These are phyloP conservation scores for Termitomyces sp. DNA, from an alignment of 768 basidiomycete species.

Conservation along the genomic window DNA sequence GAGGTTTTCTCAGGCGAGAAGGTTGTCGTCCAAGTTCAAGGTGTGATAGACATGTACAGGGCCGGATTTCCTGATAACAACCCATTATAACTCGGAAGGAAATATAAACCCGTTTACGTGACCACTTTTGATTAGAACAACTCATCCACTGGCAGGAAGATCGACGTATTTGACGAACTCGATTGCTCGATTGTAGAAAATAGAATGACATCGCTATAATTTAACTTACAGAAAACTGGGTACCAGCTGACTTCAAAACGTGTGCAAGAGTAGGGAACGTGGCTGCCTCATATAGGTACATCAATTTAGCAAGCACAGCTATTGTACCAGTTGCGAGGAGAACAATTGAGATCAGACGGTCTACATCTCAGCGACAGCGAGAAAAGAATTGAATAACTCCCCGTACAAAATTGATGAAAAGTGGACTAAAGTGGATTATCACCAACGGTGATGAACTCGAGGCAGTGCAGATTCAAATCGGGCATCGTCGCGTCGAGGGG, in stretches of 20 bases:
- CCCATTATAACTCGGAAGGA: conserved; percentile 7
- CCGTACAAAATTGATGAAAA: not conserved
- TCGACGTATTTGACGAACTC: not conserved
- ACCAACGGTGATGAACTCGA: not conserved
- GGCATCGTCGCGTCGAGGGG: not conserved
- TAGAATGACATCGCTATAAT: not conserved
- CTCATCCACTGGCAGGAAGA: not conserved
- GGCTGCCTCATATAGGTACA: not conserved
- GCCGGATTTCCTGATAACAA: not conserved
- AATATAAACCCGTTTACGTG: conserved; percentile 8
- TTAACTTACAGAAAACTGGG: not conserved
- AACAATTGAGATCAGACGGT: not conserved
- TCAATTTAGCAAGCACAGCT: not conserved
- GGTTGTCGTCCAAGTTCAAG: not conserved
- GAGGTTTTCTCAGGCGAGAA: not conserved
- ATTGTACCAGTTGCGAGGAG: not conserved
- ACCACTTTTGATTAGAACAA: not conserved
- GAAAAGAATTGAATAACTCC: not conserved
- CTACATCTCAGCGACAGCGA: not conserved
- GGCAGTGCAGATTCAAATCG: not conserved
- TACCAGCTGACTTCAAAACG: not conserved
- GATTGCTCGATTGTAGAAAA: not conserved
- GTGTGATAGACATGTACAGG: not conserved
- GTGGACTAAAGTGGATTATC: too few species aligned
- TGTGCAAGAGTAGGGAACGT: not conserved